Base-by-base conservation (phyloP, 495 filamentous ascomycete genomes). In the Podospora didyma region DNA sequence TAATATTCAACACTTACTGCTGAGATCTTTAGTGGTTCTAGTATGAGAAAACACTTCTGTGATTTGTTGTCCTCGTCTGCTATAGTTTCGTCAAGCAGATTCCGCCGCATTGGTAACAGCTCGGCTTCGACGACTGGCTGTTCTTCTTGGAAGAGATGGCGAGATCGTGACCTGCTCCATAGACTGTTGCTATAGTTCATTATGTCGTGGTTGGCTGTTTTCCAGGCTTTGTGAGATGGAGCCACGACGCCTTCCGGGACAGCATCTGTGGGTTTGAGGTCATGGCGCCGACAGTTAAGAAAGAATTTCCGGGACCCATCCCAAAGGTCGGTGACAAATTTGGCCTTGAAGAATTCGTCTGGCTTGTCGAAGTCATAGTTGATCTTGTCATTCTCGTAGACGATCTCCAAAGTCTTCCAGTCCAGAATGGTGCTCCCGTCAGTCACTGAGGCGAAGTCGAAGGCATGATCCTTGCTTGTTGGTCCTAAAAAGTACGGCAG, bases 401-500 rank as follows among this genome's bases (percentile, higher is more conserved):
- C 80, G 20, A 75, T 73, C 0, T 71, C 52, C 14, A 96, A 54
- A 11, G 75, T 70, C 9, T 76, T 65, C 88, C 88, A 91, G 61
- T 94, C 89, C 48, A 97, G 76, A 0, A 87, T 48, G 1, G 70
- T 54, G 2, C 64, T 55, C 16, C 62, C 47, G 48, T 72, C 55
- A 3, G 41, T 52, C 11, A 57, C 21, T 14, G 42, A 53, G 0
- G 56, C 9, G 45, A 67, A 72, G 54, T 65, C 58, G 24, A 60
- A 66, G 22, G 57, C 46, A 26, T 77, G 73, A 3, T 22, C 31
- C 24, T 60, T 51, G 9, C n/a, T 12, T 22, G 84, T 68, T 5
- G 94, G 94, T 5, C 82, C 88, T 41, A 97, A 69, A 80, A 92
- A 97, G 69, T 96, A 98, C 0, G 90, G 85, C 65, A 95, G 86